Conservation (phyloP, 345 rosid genomes). For the Rhodomyrtus tomentosa region DNA sequence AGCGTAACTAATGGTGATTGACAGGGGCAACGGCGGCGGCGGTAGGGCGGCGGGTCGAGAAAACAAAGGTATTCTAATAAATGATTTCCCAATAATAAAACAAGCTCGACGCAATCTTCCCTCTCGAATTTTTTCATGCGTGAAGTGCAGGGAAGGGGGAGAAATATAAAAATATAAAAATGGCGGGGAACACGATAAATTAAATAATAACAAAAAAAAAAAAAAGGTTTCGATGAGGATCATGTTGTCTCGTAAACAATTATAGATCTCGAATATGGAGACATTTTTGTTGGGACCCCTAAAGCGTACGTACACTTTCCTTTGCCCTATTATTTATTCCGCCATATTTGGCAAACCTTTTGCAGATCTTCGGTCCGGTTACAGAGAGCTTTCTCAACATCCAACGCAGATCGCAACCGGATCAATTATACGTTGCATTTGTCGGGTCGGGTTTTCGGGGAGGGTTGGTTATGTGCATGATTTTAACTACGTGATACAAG, state of each 20-base stretch:
- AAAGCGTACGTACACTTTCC: neutral
- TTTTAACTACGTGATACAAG: neutral
- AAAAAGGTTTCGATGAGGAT: neutral
- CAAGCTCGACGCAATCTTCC: neutral
- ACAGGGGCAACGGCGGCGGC: neutral
- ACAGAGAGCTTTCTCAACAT: neutral
- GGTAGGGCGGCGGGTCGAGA: neutral
- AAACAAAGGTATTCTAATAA: neutral
- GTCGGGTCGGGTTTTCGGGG: no score
- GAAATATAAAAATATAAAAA: no score
- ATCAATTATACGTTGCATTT: neutral
- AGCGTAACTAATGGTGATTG: neutral
- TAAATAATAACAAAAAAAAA: no score
- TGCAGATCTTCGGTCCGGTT: neutral
- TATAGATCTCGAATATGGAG: neutral
- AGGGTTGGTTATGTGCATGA: neutral
- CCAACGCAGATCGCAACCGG: neutral
- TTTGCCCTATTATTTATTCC: neutral
- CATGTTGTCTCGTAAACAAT: neutral
- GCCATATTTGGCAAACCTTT: neutral
- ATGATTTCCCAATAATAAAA: neutral
- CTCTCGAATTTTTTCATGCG: neutral
- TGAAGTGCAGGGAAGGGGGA: neutral
- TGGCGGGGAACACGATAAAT: neutral
- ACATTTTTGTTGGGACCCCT: neutral